Evolutionary conservation across 2,329 filamentous ascomycete genomes (phyloP).

Genomic region (Fulvia fulva): DNA sequence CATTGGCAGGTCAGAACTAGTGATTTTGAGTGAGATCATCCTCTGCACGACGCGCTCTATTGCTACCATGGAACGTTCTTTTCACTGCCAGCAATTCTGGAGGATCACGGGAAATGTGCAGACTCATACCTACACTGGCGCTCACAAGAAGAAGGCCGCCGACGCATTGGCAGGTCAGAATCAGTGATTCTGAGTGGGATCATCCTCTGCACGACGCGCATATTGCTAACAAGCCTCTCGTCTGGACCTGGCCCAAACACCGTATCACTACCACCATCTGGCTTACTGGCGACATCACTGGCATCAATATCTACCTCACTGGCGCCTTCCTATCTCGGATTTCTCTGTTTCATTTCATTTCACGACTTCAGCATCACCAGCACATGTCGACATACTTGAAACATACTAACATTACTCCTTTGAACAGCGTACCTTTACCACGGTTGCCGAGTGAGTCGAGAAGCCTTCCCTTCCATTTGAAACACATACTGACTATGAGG

Average conservation of each 20-base stretch:
- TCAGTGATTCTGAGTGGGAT: not conserved
- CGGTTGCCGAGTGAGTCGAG: constrained; percentile 53
- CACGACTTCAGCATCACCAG: constrained; percentile 1
- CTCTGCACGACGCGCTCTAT: not conserved
- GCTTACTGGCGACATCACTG: not conserved
- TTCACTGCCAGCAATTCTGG: not conserved
- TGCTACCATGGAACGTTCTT: not conserved
- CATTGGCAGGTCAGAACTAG: no score
- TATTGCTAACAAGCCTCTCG: not conserved
- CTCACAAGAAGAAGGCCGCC: no score
- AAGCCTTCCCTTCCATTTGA: constrained; percentile 5
- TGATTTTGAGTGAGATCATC: not conserved
- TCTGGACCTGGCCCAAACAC: not conserved
- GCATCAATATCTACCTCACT: no score
- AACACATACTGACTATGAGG: not conserved
- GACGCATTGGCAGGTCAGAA: no score
- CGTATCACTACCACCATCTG: not conserved
- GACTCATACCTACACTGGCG: no score
- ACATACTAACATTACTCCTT: constrained; percentile 4
- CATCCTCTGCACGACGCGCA: not conserved
- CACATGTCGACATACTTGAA: not conserved
- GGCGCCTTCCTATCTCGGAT: not conserved
- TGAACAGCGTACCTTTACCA: constrained; percentile 68
- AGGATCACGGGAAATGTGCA: no score
- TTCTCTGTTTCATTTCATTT: not conserved